Evolutionary conservation across 768 basidiomycete genomes (phyloP).

Genomic region (Russula sp.): DNA sequence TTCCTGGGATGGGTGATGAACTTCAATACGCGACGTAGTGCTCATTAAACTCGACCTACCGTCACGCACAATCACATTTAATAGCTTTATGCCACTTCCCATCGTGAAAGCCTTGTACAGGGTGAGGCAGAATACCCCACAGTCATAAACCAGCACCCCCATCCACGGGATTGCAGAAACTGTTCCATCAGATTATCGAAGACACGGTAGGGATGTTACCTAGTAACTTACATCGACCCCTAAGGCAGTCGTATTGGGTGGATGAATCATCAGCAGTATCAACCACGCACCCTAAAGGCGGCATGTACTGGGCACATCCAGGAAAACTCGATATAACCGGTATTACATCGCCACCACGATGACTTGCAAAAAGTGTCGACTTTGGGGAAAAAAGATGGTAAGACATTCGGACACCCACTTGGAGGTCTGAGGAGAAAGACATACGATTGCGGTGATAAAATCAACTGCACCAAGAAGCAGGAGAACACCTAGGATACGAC

Average conservation of each 20-base stretch:
- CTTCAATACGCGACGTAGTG: background rate
- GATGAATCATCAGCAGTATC: too few species aligned
- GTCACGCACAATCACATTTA: conserved; percentile 14
- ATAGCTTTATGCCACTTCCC: conserved; percentile 3
- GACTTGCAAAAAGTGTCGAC: background rate
- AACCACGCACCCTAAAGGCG: background rate
- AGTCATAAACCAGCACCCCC: conserved; percentile 7
- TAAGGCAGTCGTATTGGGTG: background rate
- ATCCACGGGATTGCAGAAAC: conserved; percentile 10
- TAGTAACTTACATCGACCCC: conserved; percentile 4
- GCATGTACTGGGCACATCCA: conserved; percentile 7
- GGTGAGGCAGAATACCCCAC: conserved; percentile 9
- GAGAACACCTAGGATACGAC: background rate
- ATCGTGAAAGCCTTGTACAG: conserved; percentile 9
- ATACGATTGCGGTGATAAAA: background rate
- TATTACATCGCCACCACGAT: background rate
- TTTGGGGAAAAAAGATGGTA: background rate
- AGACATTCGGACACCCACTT: too few species aligned
- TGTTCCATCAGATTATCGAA: background rate
- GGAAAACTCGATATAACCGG: background rate
- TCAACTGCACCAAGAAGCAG: background rate
- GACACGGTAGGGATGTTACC: too few species aligned
- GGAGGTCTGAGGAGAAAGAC: background rate
- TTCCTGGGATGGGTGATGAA: background rate
- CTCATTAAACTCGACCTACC: background rate